Evolutionary conservation across 1,284 basidiomycete genomes (phyloP).

Genomic region (Cryptococcus wingfieldii): DNA sequence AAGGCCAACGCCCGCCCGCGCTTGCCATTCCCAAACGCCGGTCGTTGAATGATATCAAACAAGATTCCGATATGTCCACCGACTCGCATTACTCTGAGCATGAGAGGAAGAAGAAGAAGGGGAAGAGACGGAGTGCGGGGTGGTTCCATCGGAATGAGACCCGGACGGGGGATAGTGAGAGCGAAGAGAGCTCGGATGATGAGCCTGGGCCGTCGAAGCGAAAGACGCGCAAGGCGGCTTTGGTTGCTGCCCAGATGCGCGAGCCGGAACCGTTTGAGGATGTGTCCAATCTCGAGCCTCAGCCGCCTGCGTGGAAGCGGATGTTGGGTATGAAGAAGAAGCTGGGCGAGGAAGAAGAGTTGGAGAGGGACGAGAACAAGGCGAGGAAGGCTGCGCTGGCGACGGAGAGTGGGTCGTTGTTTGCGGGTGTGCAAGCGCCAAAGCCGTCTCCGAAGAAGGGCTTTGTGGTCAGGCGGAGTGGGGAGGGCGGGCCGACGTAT

Average conservation of each 20-base stretch:
- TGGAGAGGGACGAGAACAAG: constrained; percentile 36
- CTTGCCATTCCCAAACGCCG: constrained; percentile 35
- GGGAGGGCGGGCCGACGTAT: neutral
- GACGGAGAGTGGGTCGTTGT: constrained; percentile 36
- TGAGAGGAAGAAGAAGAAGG: constrained; percentile 15
- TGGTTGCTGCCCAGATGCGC: neutral
- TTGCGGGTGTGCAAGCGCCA: constrained; percentile 34
- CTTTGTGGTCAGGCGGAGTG: constrained; percentile 19
- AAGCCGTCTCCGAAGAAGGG: constrained; percentile 8
- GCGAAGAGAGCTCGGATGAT: constrained; percentile 31
- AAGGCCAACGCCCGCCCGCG: constrained; percentile 28
- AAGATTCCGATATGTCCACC: constrained; percentile 22
- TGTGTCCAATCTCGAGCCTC: neutral
- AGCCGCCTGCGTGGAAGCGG: constrained; percentile 3
- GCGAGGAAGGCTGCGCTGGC: constrained; percentile 41
- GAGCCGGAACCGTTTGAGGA: constrained; percentile 23
- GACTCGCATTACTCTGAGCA: constrained; percentile 18
- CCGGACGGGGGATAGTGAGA: neutral
- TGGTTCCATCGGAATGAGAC: constrained; percentile 15
- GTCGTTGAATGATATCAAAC: constrained; percentile 37
- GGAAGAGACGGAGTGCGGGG: constrained; percentile 11
- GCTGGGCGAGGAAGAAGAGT: constrained; percentile 22
- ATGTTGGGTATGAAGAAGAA: constrained; percentile 20
- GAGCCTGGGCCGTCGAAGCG: constrained; percentile 34
- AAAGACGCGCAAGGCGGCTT: constrained; percentile 7